Evolutionary conservation across 2,329 filamentous ascomycete genomes (phyloP), one percentile per base, ranked within the genome.

Genomic region (Aureobasidium sp.): DNA sequence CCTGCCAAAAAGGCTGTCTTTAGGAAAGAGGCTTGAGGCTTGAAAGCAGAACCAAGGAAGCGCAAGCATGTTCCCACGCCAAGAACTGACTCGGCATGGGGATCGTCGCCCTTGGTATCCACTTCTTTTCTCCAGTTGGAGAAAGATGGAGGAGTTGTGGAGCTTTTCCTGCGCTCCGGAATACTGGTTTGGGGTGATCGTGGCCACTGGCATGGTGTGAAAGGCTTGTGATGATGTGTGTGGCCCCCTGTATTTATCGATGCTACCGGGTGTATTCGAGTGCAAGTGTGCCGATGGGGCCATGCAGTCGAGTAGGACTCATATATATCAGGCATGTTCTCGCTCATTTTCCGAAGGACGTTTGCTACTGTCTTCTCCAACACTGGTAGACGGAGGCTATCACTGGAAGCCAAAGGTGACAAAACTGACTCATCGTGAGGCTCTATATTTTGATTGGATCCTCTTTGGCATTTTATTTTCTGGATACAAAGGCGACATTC

Each of bases 121-220:
- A 57, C 53, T 25, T 27, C n/a, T 11, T 46, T 13, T 46, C 53
- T 46, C 53, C 53, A 57, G 51, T 43, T 46, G 53, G 53, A 25
- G 29, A 27, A 23, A n/a, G 25, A 35, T 57, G 53, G 53, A 37
- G 50, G 43, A 13, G 43, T 13, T 37, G 40, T 46, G 53, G 53
- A 57, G 53, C 40, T n/a, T 33, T 2, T 21, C 13, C 4, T 33
- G 53, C 53, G 38, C 53, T 46, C 21, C 53, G 53, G 53, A 46
- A 57, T 57, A 57, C 53, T 37, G 40, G 27, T 43, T 55, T 45
- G n/a, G 51, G 51, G 10, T n/a, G 19, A n/a, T n/a, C n/a, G n/a
- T n/a, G n/a, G 19, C 31, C 25, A 19, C 4, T 17, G 3, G 29
- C 13, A 42, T 37, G 10, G 38, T 25, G 9, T 25, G 42, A 17